Evolutionary conservation across 495 filamentous ascomycete species (phyloP).

Genomic region (Platismatia glauca): DNA sequence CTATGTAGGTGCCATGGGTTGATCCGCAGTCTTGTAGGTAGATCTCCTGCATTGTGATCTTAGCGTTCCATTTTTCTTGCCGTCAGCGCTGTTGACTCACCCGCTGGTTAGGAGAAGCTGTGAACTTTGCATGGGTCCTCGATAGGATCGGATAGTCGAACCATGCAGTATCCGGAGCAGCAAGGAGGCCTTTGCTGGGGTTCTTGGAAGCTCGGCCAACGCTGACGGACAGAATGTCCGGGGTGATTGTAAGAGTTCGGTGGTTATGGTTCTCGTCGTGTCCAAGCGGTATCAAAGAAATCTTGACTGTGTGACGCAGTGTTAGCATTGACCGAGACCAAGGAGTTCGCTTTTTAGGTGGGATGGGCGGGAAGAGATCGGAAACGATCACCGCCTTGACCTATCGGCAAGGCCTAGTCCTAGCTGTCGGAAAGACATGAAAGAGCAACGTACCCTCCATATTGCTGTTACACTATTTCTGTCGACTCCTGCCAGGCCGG

Average conservation of each 20-base stretch:
- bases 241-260: slow-evolving; percentile 15
- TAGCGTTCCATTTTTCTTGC: slow-evolving; percentile 11
- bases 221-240: slow-evolving; percentile 22
- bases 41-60: slow-evolving; percentile 28
- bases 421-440: background rate
- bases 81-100: slow-evolving; percentile 27
- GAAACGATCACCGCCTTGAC: background rate
- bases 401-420: background rate
- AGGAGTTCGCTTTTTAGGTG: background rate
- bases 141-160: slow-evolving; percentile 80
- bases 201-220: slow-evolving; percentile 58
- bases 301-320: background rate
- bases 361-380: background rate
- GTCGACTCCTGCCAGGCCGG: background rate
- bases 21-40: slow-evolving; percentile 44
- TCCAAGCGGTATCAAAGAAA: slow-evolving; percentile 13
- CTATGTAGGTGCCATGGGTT: slow-evolving; percentile 50
- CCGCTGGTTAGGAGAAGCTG: slow-evolving; percentile 33
- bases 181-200: slow-evolving; percentile 41
- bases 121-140: slow-evolving; percentile 60
- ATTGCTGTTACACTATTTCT: background rate
- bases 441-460: background rate
- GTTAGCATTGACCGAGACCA: background rate
- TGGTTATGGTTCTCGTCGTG: slow-evolving; percentile 9
- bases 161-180: slow-evolving; percentile 54